phyloP scores from a whole-genome alignment of 2,329 filamentous ascomycete species.

The Alternaria rosae region DNA sequence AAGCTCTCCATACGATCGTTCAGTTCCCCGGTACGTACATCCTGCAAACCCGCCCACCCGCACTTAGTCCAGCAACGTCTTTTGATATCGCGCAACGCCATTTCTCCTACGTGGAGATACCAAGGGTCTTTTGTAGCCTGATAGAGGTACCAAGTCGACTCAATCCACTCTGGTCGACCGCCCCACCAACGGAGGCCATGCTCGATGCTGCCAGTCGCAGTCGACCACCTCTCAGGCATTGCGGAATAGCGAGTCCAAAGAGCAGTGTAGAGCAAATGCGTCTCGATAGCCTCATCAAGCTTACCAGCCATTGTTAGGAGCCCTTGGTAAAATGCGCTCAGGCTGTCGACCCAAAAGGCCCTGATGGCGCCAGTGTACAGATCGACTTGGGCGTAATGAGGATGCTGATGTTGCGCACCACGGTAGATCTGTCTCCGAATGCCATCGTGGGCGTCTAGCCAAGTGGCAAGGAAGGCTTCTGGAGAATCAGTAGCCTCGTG shows the following conservation, averaged over 20 bases:
- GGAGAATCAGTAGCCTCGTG: conserved; percentile 71
- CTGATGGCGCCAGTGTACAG: conserved; percentile 85
- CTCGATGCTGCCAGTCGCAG: conserved; percentile 82
- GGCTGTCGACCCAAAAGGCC: conserved; percentile 93
- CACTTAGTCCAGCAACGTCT: conserved; percentile 88
- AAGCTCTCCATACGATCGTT: conserved; percentile 98
- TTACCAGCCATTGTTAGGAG: conserved; percentile 86
- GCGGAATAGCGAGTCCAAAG: conserved; percentile 96
- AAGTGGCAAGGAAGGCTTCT: conserved; percentile 80
- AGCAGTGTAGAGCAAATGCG: conserved; percentile 88
- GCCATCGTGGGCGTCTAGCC: conserved; percentile 84
- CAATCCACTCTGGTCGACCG: conserved; percentile 93
- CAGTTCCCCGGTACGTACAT: conserved; percentile 73
- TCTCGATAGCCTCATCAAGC: conserved; percentile 87
- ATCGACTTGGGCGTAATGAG: conserved; percentile 92
- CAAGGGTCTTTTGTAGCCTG: conserved; percentile 91
- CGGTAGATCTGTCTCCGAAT: conserved; percentile 94
- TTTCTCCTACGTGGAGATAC: conserved; percentile 95
- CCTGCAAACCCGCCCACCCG: conserved; percentile 84
- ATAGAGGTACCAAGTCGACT: conserved; percentile 96
- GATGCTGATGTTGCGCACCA: conserved; percentile 75
- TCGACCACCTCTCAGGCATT: conserved; percentile 92
- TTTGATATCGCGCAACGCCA: conserved; percentile 89
- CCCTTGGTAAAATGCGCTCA: conserved; percentile 94
- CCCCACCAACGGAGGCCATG: conserved; percentile 93